Evolutionary conservation across 78 protist species (phyloP).

Genomic region (Dictyostelium citrinum): DNA sequence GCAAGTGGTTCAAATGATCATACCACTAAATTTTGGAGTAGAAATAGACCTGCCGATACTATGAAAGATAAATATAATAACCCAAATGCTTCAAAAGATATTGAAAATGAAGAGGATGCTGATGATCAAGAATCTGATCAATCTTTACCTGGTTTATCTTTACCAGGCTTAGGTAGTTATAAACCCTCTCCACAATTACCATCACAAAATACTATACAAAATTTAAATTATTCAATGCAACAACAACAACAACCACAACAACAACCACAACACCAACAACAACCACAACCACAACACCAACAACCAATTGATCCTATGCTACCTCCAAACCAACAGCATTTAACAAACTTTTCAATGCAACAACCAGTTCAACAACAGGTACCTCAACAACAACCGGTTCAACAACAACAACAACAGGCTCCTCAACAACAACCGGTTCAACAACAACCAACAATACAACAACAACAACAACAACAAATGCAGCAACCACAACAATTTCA

Average conservation of each 20-base stretch:
- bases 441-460: neutral
- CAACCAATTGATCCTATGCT: neutral
- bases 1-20: constrained; percentile 86
- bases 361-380: neutral
- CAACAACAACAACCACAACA: neutral
- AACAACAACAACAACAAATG: neutral
- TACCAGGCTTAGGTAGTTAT: neutral
- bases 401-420: neutral
- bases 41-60: constrained; percentile 85
- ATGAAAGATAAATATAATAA: constrained; percentile 82
- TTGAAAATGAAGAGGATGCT: constrained; percentile 59
- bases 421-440: neutral
- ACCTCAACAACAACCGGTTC: neutral
- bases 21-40: constrained; percentile 91
- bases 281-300: neutral
- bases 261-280: neutral
- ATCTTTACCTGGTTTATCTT: constrained; percentile 30
- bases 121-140: neutral
- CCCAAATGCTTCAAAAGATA: constrained; percentile 48
- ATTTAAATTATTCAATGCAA: neutral
- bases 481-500: neutral
- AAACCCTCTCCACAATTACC: neutral
- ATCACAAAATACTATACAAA: neutral
- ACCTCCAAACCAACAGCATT: neutral
- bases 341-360: neutral